Base-by-base conservation (phyloP, 345 rosid species). In the Dipteronia dyeriana region DNA sequence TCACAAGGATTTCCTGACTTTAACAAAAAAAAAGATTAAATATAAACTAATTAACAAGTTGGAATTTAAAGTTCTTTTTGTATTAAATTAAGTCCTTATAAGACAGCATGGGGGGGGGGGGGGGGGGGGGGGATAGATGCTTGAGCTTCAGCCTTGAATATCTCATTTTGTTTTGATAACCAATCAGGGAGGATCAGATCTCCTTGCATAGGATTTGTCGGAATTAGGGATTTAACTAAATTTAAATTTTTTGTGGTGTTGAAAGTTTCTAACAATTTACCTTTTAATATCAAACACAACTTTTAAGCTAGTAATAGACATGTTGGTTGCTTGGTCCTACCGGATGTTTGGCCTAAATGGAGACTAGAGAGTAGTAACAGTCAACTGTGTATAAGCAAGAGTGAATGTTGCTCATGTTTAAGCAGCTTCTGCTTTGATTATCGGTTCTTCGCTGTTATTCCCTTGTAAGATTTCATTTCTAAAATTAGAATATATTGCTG, bases 121-220 rank as follows among this genome's bases (percentile, higher is more conserved):
- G n/a, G n/a, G n/a, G n/a, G n/a, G n/a, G n/a, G n/a, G n/a, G n/a
- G n/a, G n/a, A n/a, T 71, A 56, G 5, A 34, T 54, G 65, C 69
- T 63, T 63, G 45, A 47, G 26, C 19, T n/a, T 38, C 14, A 47
- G 69, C 70, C 22, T n/a, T n/a, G 63, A 26, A 54, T 62, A 45
- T 75, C 63, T 0, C 13, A 5, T 47, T 7, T 9, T 29, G 7
- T 63, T 11, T 49, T 65, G 51, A 14, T 53, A 9, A 38, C 20
- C 17, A 26, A 65, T 75, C 14, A 31, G 5, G 22, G 29, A 75
- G 6, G 34, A 49, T 65, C 22, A 45, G 34, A 66, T 63, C 51
- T 65, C 64, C 70, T 65, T 51, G 31, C 71, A 31, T 65, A 65
- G 9, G 71, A 56, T 66, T 75, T 75, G 71, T 75, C 56, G 31